A percentile compares a stretch with the other conserved stretches of the same genome.
Conservation (phyloP, 2,329 filamentous ascomycete genomes). For the Epichloe aotearoae region DNA sequence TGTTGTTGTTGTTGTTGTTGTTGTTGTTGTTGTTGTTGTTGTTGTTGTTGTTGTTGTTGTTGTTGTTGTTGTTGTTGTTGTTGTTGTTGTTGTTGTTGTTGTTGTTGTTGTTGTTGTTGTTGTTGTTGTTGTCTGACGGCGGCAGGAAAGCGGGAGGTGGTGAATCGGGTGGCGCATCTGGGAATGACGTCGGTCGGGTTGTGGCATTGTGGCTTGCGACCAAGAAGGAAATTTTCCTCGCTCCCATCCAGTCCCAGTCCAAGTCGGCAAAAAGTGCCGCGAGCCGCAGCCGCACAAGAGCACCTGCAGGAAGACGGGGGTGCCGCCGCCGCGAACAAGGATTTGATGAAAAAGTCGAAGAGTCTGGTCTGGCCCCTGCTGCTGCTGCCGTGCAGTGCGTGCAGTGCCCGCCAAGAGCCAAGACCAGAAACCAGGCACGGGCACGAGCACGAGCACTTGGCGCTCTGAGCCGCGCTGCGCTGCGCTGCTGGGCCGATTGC, state of each 20-base stretch:
- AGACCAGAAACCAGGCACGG: no score
- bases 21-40: neutral
- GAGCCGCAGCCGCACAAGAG: neutral
- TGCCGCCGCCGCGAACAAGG: no score
- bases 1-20: neutral
- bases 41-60: neutral
- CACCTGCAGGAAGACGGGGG: neutral
- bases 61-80: no score
- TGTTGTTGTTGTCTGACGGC: neutral
- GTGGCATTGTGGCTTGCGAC: neutral
- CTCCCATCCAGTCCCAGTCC: neutral
- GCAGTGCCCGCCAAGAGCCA: no score
- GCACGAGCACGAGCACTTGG: no score
- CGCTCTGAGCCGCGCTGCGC: no score
- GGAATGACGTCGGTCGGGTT: constrained; percentile 5
- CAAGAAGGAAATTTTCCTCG: neutral
- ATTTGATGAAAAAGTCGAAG: no score
- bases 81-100: neutral
- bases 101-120: neutral
- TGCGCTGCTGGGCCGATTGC: no score
- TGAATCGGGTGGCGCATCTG: constrained; percentile 1
- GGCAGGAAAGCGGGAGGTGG: neutral
- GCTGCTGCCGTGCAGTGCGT: no score
- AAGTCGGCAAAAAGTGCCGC: constrained; percentile 3
- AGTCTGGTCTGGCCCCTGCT: no score